Percentiles rank a stretch among this genome's conserved stretches.
These are phyloP conservation scores for Cadophora sp. DNA, from an alignment of 2,329 filamentous ascomycete genomes.

Conservation along the genomic window DNA sequence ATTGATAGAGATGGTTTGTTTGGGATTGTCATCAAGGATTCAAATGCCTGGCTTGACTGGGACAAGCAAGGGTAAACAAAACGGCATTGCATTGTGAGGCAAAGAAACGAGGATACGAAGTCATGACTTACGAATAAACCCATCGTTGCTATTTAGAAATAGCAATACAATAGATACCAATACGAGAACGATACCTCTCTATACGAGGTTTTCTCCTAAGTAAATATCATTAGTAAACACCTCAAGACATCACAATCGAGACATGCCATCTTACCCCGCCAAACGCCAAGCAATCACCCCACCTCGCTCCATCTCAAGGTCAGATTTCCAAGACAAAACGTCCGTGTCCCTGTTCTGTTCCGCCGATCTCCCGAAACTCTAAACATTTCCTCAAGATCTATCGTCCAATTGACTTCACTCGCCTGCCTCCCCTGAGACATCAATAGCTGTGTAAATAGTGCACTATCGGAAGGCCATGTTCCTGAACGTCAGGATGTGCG, in stretches of 20 bases:
- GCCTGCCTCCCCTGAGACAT: too few relatives aligned
- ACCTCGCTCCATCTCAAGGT: not conserved
- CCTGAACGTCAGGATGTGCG: too few relatives aligned
- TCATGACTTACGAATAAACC: not conserved
- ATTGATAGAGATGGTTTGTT: conserved; percentile 33
- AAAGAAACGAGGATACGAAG: not conserved
- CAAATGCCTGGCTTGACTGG: not conserved
- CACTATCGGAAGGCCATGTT: too few relatives aligned
- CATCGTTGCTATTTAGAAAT: not conserved
- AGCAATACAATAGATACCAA: not conserved
- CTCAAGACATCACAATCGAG: too few relatives aligned
- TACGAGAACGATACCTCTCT: not conserved
- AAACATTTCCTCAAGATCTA: not conserved
- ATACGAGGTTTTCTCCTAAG: too few relatives aligned
- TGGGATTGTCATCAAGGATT: too few relatives aligned
- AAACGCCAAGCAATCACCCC: not conserved
- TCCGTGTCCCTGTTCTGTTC: not conserved
- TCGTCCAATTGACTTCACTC: not conserved
- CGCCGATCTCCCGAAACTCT: not conserved
- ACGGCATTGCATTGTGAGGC: not conserved
- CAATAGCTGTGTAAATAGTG: too few relatives aligned
- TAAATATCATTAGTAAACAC: too few relatives aligned
- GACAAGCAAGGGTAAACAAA: not conserved
- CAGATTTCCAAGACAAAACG: not conserved
- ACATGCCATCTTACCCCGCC: not conserved